Conservation (phyloP, 1,284 basidiomycete genomes). For the Tremellales sp. region DNA sequence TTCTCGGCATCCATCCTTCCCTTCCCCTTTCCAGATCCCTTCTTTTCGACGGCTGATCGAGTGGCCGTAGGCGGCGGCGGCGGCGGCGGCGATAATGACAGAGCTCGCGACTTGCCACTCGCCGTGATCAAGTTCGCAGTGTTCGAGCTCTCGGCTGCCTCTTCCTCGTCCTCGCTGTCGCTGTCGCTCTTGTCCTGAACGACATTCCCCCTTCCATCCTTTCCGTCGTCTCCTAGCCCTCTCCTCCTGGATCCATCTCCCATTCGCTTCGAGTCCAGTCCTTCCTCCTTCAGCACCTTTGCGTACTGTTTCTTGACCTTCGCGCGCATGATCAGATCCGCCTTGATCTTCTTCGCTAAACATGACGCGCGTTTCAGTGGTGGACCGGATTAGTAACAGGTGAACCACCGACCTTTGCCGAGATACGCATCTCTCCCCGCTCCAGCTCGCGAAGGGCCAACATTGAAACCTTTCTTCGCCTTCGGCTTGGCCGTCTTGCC, state of each 20-base stretch:
- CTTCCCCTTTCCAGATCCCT: no score
- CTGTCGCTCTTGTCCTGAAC: constrained; percentile 1
- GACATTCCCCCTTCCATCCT: constrained; percentile 1
- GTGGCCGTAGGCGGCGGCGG: no score
- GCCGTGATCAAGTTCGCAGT: no score
- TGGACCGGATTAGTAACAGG: neutral
- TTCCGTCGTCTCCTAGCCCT: neutral
- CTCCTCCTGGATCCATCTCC: constrained; percentile 17
- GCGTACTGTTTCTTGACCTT: constrained; percentile 54
- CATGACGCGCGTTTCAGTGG: neutral
- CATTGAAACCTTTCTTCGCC: constrained; percentile 39
- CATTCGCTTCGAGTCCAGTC: constrained; percentile 39
- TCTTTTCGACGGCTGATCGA: no score
- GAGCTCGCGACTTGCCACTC: no score
- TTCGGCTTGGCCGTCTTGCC: constrained; percentile 19
- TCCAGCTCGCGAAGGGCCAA: constrained; percentile 41
- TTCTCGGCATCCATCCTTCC: constrained; percentile 6
- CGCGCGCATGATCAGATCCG: constrained; percentile 53
- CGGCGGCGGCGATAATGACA: no score
- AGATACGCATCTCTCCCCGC: constrained; percentile 48
- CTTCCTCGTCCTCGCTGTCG: constrained; percentile 6
- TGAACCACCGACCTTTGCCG: constrained; percentile 43
- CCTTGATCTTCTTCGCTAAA: constrained; percentile 53
- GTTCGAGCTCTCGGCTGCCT: constrained; percentile 7
- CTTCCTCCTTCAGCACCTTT: constrained; percentile 51